Conservation (phyloP, 345 rosid genomes). For the Isatis tinctoria region DNA sequence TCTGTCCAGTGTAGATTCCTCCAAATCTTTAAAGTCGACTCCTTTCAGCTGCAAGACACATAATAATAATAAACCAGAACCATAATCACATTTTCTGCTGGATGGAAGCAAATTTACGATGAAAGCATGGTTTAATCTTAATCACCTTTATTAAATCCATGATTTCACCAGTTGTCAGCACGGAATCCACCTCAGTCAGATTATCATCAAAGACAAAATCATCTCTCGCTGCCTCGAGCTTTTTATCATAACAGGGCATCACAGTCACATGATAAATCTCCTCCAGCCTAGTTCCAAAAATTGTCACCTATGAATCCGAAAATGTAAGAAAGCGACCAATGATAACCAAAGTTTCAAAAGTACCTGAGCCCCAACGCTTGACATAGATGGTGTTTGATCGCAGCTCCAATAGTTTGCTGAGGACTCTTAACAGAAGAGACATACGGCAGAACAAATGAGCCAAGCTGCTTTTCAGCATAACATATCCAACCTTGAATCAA, state of each 20-base stretch:
- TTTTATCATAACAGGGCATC: conserved; percentile 98
- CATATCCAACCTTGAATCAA: conserved; percentile 87
- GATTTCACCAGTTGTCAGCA: conserved; percentile 87
- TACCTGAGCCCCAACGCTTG: conserved; percentile 76
- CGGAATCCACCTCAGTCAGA: conserved; percentile 87
- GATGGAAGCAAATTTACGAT: not conserved
- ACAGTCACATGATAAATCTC: conserved; percentile 89
- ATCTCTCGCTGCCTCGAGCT: conserved; percentile 91
- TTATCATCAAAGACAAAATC: conserved; percentile 61
- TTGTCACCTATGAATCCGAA: not conserved
- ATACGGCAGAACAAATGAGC: conserved; percentile 78
- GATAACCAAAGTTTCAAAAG: conserved; percentile 8
- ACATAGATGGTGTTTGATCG: conserved; percentile 62
- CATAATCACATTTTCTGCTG: not conserved
- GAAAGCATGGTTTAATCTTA: not conserved
- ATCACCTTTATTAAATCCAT: conserved; percentile 77
- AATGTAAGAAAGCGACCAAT: not conserved
- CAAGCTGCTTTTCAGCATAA: conserved; percentile 92
- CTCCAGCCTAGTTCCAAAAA: conserved; percentile 49
- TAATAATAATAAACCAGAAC: not conserved
- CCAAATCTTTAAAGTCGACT: conserved; percentile 56
- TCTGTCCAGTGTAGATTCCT: conserved; percentile 72
- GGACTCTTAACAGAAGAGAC: conserved; percentile 95
- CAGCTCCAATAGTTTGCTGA: conserved; percentile 85
- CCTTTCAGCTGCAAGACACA: conserved; percentile 62